A percentile compares a stretch with the other conserved stretches of the same genome.
phyloP scores from a whole-genome alignment of 2,329 filamentous ascomycete species.

The Sordariomycetes sp. region DNA sequence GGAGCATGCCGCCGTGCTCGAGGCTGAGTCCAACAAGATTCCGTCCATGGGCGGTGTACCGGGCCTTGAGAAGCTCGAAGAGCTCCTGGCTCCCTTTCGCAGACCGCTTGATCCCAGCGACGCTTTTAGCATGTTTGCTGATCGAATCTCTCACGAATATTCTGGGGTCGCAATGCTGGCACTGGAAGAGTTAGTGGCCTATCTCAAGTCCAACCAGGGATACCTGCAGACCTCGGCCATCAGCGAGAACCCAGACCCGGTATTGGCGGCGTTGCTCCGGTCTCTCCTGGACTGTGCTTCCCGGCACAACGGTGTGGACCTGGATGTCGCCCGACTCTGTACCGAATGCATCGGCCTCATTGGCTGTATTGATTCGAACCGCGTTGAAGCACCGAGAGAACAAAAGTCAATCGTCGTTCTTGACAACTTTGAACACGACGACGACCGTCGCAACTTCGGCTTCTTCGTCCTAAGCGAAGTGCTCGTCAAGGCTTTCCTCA shows the following conservation, averaged over 20 bases:
- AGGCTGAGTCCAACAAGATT: conserved; percentile 60
- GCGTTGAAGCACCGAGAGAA: conserved; percentile 68
- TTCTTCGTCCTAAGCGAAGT: conserved; percentile 79
- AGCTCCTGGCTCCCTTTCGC: conserved; percentile 54
- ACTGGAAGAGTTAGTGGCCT: conserved; percentile 64
- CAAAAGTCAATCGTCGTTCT: conserved; percentile 77
- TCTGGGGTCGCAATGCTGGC: conserved; percentile 75
- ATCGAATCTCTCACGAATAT: conserved; percentile 73
- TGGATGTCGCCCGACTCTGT: conserved; percentile 60
- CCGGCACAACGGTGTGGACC: conserved; percentile 60
- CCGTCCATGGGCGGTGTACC: conserved; percentile 67
- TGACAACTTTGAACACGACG: conserved; percentile 70
- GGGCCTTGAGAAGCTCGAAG: conserved; percentile 57
- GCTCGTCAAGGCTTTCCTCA: conserved; percentile 83
- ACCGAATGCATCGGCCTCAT: conserved; percentile 79
- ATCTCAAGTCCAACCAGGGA: conserved; percentile 61
- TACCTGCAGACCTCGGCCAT: conserved; percentile 70
- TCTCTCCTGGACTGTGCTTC: conserved; percentile 77
- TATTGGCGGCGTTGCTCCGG: conserved; percentile 61
- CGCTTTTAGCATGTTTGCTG: conserved; percentile 51
- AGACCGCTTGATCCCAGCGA: conserved; percentile 44
- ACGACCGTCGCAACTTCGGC: conserved; percentile 78
- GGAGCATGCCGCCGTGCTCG: conserved; percentile 49
- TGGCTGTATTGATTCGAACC: conserved; percentile 84
- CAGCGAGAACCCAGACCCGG: conserved; percentile 71